These are phyloP conservation scores for Pichia sp. DNA, from an alignment of 1,139 yeast genomes.

Conservation along the genomic window DNA sequence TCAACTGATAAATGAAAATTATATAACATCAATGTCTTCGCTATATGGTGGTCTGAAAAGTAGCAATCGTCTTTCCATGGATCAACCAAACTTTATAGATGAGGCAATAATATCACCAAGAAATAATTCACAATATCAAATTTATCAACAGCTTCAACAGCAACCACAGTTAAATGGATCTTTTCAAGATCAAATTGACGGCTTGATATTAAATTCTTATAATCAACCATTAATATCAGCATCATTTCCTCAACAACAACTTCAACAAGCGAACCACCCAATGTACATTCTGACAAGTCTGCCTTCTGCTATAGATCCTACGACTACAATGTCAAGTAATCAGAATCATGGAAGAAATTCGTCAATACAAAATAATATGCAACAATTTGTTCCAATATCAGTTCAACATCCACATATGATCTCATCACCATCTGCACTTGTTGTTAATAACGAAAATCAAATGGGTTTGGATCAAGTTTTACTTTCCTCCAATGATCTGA, in stretches of 20 bases:
- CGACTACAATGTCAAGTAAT: not conserved
- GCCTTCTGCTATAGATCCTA: constrained; percentile 14
- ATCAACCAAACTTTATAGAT: not conserved
- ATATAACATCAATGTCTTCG: constrained; percentile 2
- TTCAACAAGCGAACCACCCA: constrained; percentile 3
- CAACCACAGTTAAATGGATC: constrained; percentile 16
- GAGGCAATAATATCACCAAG: constrained; percentile 3
- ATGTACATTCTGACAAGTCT: constrained; percentile 11
- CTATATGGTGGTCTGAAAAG: not conserved
- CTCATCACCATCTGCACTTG: constrained; percentile 1
- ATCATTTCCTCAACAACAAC: constrained; percentile 1
- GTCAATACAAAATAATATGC: not conserved
- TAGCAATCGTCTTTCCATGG: not conserved
- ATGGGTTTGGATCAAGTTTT: not conserved
- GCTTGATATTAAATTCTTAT: not conserved
- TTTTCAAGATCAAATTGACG: constrained; percentile 4
- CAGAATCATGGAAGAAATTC: not conserved
- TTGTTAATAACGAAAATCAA: constrained; percentile 4
- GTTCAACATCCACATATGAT: constrained; percentile 1
- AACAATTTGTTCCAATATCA: constrained; percentile 7
- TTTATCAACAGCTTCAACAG: constrained; percentile 8
- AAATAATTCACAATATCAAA: constrained; percentile 6
- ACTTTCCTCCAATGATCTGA: not conserved
- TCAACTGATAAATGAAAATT: constrained; percentile 4
- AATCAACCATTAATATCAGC: constrained; percentile 6